These are phyloP conservation scores for Senna siamea DNA, from an alignment of 306 rosid species.

Conservation along the genomic window DNA sequence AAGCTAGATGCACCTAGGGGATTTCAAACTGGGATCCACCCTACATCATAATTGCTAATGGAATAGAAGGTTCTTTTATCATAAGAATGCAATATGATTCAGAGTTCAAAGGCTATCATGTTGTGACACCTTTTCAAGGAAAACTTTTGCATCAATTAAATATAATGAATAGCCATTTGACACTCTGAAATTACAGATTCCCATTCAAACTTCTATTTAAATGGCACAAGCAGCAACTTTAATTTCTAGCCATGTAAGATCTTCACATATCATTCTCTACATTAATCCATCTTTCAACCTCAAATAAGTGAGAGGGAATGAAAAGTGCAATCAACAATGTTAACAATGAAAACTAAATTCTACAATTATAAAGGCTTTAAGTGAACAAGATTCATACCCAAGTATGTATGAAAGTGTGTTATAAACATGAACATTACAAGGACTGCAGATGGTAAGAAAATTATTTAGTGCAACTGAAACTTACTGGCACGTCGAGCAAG, in stretches of 20 bases:
- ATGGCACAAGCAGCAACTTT: conserved; percentile 8
- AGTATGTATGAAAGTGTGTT: not conserved
- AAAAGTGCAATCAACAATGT: not conserved
- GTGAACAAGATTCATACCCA: not conserved
- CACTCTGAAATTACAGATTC: not conserved
- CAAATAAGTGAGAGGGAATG: not conserved
- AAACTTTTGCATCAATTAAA: not conserved
- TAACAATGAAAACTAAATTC: not conserved
- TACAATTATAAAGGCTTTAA: not conserved
- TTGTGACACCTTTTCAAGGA: not conserved
- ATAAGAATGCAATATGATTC: not conserved
- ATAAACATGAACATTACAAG: not conserved
- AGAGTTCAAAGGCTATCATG: not conserved
- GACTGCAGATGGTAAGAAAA: not conserved
- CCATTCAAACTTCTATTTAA: not conserved
- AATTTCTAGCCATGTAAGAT: not conserved
- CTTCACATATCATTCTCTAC: not conserved
- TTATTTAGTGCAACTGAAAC: not conserved
- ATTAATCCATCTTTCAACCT: not conserved
- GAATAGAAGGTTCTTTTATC: not conserved
- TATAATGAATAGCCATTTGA: not conserved
- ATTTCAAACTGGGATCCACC: not conserved
- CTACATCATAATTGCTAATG: not conserved
- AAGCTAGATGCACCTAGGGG: not conserved
- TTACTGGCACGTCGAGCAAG: conserved; percentile 67